Evolutionary conservation across 2,329 filamentous ascomycete species (phyloP).

Genomic region (Hymenotorrendiella dingleyae): DNA sequence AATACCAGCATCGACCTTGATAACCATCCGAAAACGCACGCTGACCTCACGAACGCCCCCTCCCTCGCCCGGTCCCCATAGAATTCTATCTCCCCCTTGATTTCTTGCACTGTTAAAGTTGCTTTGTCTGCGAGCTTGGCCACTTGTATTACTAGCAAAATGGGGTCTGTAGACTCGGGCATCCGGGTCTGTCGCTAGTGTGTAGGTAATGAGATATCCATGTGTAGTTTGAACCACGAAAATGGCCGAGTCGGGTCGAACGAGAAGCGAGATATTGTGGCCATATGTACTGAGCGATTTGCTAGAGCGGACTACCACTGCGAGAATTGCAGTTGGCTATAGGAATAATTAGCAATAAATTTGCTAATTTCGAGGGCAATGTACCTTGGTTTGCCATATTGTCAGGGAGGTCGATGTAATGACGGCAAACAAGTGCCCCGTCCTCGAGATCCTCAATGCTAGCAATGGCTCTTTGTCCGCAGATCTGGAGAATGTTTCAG

Average conservation of each 20-base stretch:
- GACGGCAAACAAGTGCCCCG: conserved; percentile 78
- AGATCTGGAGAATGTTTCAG: conserved; percentile 9
- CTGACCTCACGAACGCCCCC: conserved; percentile 79
- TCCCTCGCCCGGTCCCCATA: conserved; percentile 76
- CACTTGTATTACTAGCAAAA: conserved; percentile 62
- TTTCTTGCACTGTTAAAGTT: conserved; percentile 48
- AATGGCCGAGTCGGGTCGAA: conserved; percentile 88
- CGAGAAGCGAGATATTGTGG: conserved; percentile 73
- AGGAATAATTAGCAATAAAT: conserved; percentile 13
- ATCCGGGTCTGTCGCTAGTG: conserved; percentile 75
- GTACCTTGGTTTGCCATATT: conserved; percentile 94
- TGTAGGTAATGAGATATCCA: conserved; percentile 92
- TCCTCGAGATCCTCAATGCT: conserved; percentile 70
- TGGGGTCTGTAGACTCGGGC: conserved; percentile 80
- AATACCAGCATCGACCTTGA: conserved; percentile 95
- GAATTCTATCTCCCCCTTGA: conserved; percentile 50
- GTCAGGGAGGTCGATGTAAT: conserved; percentile 80
- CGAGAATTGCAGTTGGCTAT: conserved; percentile 83
- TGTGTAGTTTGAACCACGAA: conserved; percentile 81
- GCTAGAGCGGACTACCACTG: conserved; percentile 74
- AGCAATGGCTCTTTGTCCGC: conserved; percentile 57
- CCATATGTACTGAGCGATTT: conserved; percentile 79
- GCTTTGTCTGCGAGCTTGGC: conserved; percentile 56
- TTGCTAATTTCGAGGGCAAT: conserved; percentile 18
- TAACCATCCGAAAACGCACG: conserved; percentile 92